Base-by-base conservation (phyloP, 1,139 yeast species). In the Protomyces inundatus region DNA sequence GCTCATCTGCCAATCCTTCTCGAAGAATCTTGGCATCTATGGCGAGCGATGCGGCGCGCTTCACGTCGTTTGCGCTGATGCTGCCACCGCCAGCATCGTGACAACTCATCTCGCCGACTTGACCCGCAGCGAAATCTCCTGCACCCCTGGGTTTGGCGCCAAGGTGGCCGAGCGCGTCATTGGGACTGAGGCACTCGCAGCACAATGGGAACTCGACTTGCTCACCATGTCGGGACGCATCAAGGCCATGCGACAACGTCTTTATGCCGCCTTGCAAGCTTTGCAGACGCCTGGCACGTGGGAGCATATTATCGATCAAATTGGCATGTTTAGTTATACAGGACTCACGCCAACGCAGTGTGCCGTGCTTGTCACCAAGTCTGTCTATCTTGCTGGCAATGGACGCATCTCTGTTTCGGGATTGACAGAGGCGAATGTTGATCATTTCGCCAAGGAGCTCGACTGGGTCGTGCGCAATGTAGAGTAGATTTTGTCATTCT, bases 1-100 rank as follows among this genome's bases (percentile, higher is more conserved):
- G 69, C 81, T 88, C 62, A 79, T 89, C 67, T 88, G 96, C 75
- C 97, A 90, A 78, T 90, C 97, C 1, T 91, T 91, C 77, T 96
- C 98, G 69, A 91, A 91, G 78, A 91, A 91, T 80, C 88, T 93
- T 93, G 98, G 98, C 40, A 82, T 91, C 67, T 90, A 93, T 76
- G 96, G 97, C 70, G 97, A 93, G 79, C 85, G 98, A 76, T 90
- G 90, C 56, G 97, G 98, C 10, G 88, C 95, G n/a, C 79, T 91
- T 62, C 87, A 89, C 61, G 77, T 86, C 58, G 77, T 86, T 33
- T 68, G 72, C 45, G 69, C 70, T 55, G 69, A 71, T 57, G 62
- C 72, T 16, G 70, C 69, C 14, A 69, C 72, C 23, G 75, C 77
- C 53, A 70, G 71, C 37, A 77, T 77, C 58, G 81, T 89, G 67